These are phyloP conservation scores for Dioscorea dumetorum DNA, from an alignment of 106 monocot genomes.

Conservation along the genomic window DNA sequence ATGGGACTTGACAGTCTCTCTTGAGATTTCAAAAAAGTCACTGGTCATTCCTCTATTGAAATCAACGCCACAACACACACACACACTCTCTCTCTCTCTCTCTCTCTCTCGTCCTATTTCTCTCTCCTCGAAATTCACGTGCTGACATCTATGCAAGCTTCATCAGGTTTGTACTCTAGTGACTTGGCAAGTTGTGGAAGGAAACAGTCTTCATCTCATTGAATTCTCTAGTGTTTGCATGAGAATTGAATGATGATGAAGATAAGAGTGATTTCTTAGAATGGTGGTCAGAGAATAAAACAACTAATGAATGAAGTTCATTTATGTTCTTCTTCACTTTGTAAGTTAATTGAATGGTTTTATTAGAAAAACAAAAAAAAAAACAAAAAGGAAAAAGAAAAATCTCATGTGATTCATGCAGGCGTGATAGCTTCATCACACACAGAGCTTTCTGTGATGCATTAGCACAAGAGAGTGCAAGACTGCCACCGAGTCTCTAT, in stretches of 20 bases:
- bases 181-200: constrained; percentile 10
- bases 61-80: constrained; percentile 4
- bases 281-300: no score
- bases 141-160: not conserved
- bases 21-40: not conserved
- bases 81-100: not conserved
- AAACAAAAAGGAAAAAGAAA: no score
- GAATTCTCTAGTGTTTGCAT: not conserved
- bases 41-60: constrained; percentile 10
- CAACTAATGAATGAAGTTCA: no score
- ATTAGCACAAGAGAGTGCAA: constrained; percentile 27
- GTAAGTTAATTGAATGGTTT: no score
- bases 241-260: no score
- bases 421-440: constrained; percentile 42
- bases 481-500: constrained; percentile 20
- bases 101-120: not conserved
- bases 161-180: constrained; percentile 17
- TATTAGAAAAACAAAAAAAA: no score
- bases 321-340: no score
- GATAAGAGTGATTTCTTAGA: no score
- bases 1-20: no score
- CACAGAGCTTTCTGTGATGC: constrained; percentile 35
- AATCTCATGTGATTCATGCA: not conserved
- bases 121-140: not conserved
- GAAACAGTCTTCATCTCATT: constrained; percentile 1